Evolutionary conservation across 495 filamentous ascomycete species (phyloP), one percentile per base, ranked within the genome.

Genomic region (Daldinia vernicosa): DNA sequence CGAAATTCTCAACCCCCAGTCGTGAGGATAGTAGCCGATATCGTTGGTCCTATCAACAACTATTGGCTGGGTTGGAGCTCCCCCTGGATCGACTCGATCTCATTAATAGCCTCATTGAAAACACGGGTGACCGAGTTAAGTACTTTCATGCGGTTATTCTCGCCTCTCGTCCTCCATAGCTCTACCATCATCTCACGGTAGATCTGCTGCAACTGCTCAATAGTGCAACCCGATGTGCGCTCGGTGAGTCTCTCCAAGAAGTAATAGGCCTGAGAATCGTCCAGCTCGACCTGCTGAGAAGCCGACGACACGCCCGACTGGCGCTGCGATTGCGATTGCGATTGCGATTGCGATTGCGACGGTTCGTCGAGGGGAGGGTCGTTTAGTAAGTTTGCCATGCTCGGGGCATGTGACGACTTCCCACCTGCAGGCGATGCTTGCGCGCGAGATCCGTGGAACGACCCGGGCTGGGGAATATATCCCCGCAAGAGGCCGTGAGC

Each of bases 121-220:
- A 89, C 87, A 6, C 86, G 81, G 12, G 81, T 81, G 32, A 96
- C 83, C 32, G 81, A 79, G 28, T 76, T 76, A 24, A 90, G 84
- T 11, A 98, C 93, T 58, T 80, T 80, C 73, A 86, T 90, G 17
- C 95, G 87, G 79, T 98, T 92, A 86, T 90, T 94, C 72, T 96
- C 89, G 59, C 87, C 84, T 43, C 92, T 86, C 62, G 82, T 85
- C 63, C 84, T 86, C 95, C 95, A 99, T 14, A 98, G 83, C 45
- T 88, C 87, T 66, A 94, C 90, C 95, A 98, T 98, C 74, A 97
- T 80, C 62, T 88, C 89, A n/a, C 94, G 89, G 76, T 93, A 92
- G 76, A 97, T 88, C 77, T 97, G 94, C 81, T 98, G 95, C 30
- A 99, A 84, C 77, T 99, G 96, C 80, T 98, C 95, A 40, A 99